Evolutionary conservation across 192 early-diverging fungal genomes (phyloP).

Genomic region (Backusella mclennaniae): DNA sequence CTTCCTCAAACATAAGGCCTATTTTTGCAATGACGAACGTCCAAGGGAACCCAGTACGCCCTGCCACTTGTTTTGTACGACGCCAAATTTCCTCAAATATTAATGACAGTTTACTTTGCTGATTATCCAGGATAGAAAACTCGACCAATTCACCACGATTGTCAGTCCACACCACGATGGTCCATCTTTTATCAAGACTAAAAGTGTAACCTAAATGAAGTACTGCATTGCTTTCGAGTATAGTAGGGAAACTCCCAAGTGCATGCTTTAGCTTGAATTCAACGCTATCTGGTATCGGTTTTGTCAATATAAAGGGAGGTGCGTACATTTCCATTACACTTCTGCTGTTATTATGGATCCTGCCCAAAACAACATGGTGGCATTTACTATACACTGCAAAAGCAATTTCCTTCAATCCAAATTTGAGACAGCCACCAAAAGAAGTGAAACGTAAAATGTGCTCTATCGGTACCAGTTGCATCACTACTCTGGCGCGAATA

Average conservation of each 20-base stretch:
- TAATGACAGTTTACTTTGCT: not conserved
- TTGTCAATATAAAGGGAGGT: constrained; percentile 48
- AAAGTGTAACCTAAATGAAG: constrained; percentile 51
- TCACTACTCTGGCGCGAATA: constrained; percentile 37
- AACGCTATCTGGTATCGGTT: constrained; percentile 38
- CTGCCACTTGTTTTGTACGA: constrained; percentile 36
- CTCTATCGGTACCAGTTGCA: constrained; percentile 52
- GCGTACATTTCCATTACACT: constrained; percentile 41
- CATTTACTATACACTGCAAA: constrained; percentile 55
- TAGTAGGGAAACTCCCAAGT: constrained; percentile 27
- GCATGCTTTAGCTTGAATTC: constrained; percentile 36
- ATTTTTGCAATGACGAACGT: constrained; percentile 51
- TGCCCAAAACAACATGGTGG: constrained; percentile 37
- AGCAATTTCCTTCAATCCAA: constrained; percentile 51
- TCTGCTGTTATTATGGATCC: constrained; percentile 19
- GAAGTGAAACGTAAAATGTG: constrained; percentile 45
- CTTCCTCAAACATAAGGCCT: constrained; percentile 45
- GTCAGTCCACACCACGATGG: constrained; percentile 51
- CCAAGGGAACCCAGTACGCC: constrained; percentile 41
- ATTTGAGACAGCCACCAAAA: constrained; percentile 50
- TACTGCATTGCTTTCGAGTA: constrained; percentile 37
- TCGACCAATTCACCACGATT: constrained; percentile 51
- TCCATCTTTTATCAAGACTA: constrained; percentile 50
- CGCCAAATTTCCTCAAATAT: constrained; percentile 47
- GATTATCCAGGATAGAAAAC: constrained; percentile 32